These are phyloP conservation scores for Hibiscus syriacus DNA, from an alignment of 345 rosid genomes.

Conservation along the genomic window DNA sequence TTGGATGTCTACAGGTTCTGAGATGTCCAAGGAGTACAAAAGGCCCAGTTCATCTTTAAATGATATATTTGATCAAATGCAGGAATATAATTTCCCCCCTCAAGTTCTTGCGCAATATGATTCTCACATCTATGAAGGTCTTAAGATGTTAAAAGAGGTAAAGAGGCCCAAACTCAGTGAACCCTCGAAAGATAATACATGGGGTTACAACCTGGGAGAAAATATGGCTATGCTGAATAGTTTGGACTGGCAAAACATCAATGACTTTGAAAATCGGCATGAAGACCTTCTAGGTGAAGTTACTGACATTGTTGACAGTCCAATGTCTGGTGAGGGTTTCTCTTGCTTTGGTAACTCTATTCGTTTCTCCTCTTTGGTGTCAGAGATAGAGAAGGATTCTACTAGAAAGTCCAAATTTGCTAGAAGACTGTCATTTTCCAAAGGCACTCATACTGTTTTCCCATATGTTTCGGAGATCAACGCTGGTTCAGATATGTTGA, in stretches of 20 bases:
- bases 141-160: constrained; percentile 13
- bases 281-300: constrained; percentile 52
- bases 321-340: constrained; percentile 26
- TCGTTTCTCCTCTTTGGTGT: constrained; percentile 26
- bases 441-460: constrained; percentile 30
- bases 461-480: constrained; percentile 41
- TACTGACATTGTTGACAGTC: constrained; percentile 33
- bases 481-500: constrained; percentile 27
- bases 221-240: constrained; percentile 19
- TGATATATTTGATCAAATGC: constrained; percentile 29
- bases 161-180: constrained; percentile 25
- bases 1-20: constrained; percentile 35
- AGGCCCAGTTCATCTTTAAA: constrained; percentile 28
- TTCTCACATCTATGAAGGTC: constrained; percentile 18
- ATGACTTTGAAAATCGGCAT: constrained; percentile 23
- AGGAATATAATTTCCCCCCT: constrained; percentile 25
- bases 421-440: constrained; percentile 47
- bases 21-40: constrained; percentile 24
- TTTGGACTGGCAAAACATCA: constrained; percentile 22
- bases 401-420: constrained; percentile 37
- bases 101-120: constrained; percentile 12
- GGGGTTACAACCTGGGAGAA: constrained; percentile 26
- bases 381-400: constrained; percentile 35
- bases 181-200: constrained; percentile 20
- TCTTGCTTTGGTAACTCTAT: constrained; percentile 24